phyloP scores from a whole-genome alignment of 176 grass and related monocot species.

The Calamus simplicifolius region DNA sequence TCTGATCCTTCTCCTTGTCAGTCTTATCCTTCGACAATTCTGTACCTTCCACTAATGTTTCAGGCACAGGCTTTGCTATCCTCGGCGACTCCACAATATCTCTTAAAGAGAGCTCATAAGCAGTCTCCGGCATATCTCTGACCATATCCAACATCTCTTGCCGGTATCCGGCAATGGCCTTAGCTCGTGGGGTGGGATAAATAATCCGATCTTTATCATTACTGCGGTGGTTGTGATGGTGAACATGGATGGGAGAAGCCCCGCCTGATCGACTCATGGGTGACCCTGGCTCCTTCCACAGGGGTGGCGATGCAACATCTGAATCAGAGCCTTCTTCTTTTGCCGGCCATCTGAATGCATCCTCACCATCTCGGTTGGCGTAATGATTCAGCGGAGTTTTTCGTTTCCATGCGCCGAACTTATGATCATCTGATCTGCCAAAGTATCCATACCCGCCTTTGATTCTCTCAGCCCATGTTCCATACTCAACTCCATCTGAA shows the following conservation, averaged over 20 bases:
- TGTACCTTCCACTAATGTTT: conserved; percentile 2
- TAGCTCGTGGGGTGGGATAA: conserved; percentile 7
- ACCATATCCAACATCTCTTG: conserved; percentile 81
- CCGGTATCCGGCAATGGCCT: conserved; percentile 57
- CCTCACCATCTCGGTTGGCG: not conserved
- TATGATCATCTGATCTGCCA: not conserved
- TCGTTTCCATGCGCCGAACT: not conserved
- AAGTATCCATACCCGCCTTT: not conserved
- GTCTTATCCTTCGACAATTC: conserved; percentile 9
- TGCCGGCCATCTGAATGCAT: conserved; percentile 35
- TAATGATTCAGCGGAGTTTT: not conserved
- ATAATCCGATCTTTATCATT: no score
- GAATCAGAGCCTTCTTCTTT: conserved; percentile 20
- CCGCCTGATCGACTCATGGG: conserved; percentile 8
- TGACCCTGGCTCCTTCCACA: conserved; percentile 17
- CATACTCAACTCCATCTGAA: not conserved
- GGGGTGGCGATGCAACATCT: conserved; percentile 29
- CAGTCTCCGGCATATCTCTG: conserved; percentile 48
- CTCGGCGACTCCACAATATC: conserved; percentile 61
- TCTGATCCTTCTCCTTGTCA: no score
- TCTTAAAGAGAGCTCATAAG: conserved; percentile 75
- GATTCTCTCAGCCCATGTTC: conserved; percentile 12
- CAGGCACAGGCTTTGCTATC: no score
- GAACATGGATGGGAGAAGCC: not conserved
- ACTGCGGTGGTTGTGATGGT: no score